Evolutionary conservation across 768 basidiomycete genomes (phyloP).

Genomic region (Serendipita vermifera): DNA sequence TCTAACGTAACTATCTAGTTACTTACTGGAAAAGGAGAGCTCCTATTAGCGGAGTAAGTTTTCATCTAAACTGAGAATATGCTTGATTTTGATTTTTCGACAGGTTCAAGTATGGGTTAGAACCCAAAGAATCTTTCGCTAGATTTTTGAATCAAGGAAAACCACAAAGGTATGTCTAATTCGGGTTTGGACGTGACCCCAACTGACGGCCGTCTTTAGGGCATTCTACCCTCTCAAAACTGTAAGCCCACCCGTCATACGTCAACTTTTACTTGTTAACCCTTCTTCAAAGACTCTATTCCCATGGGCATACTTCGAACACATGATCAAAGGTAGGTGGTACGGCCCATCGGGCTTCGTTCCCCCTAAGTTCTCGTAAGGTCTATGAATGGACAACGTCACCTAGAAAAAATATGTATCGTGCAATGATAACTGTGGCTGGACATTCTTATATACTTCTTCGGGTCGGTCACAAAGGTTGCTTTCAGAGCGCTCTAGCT

Average conservation of each 20-base stretch:
- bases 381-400: background rate
- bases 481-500: too few species aligned
- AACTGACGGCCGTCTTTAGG: slow-evolving; percentile 26
- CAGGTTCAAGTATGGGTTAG: slow-evolving; percentile 87
- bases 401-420: too few species aligned
- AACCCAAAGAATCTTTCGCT: slow-evolving; percentile 78
- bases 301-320: slow-evolving; percentile 66
- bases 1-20: slow-evolving; percentile 32
- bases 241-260: slow-evolving; percentile 24
- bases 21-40: slow-evolving; percentile 65
- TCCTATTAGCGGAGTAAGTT: slow-evolving; percentile 21
- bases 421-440: too few species aligned
- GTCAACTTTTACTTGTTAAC: slow-evolving; percentile 14
- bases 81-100: slow-evolving; percentile 49
- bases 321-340: slow-evolving; percentile 40
- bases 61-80: slow-evolving; percentile 22
- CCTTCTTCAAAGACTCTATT: slow-evolving; percentile 40
- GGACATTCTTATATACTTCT: too few species aligned
- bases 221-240: slow-evolving; percentile 84
- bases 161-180: slow-evolving; percentile 46
- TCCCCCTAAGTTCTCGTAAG: slow-evolving; percentile 27
- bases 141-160: slow-evolving; percentile 58
- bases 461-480: too few species aligned
- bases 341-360: slow-evolving; percentile 33
- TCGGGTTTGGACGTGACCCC: slow-evolving; percentile 11